phyloP scores from a whole-genome alignment of 192 early-diverging fungal species.

The Geranomyces variabilis region DNA sequence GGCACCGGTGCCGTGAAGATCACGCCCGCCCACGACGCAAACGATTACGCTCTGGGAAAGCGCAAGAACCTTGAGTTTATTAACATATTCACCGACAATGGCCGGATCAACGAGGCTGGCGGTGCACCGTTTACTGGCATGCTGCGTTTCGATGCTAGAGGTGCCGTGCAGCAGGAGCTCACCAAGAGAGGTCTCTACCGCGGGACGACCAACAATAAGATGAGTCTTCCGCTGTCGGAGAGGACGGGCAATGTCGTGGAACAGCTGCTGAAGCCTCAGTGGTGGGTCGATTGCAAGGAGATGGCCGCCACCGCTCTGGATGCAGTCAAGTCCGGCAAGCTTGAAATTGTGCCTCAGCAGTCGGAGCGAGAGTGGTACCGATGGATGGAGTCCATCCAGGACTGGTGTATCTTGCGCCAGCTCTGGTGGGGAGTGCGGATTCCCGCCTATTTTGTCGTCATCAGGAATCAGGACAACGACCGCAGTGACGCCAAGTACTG shows the following conservation, averaged over 20 bases:
- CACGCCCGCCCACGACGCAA: slow-evolving; percentile 96
- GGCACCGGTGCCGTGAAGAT: slow-evolving; percentile 99
- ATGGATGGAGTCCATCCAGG: slow-evolving; percentile 94
- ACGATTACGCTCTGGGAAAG: slow-evolving; percentile 96
- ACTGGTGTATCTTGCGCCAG: slow-evolving; percentile 99
- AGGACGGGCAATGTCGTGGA: slow-evolving; percentile 94
- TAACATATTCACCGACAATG: slow-evolving; percentile 97
- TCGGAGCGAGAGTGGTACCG: slow-evolving; percentile 95
- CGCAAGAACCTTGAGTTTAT: slow-evolving; percentile 92
- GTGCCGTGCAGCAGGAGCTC: slow-evolving; percentile 83
- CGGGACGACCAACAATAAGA: slow-evolving; percentile 86
- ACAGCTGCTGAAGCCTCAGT: slow-evolving; percentile 97
- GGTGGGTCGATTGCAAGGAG: slow-evolving; percentile 93
- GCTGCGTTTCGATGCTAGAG: slow-evolving; percentile 93
- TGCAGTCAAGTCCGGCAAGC: slow-evolving; percentile 72
- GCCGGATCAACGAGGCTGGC: slow-evolving; percentile 88
- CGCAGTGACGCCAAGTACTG: slow-evolving; percentile 72
- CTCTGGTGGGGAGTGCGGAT: slow-evolving; percentile 99
- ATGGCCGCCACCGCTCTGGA: slow-evolving; percentile 83
- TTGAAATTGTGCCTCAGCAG: slow-evolving; percentile 80
- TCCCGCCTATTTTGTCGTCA: slow-evolving; percentile 89
- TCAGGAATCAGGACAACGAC: slow-evolving; percentile 53
- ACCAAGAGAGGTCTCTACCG: slow-evolving; percentile 88
- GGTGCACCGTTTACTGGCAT: slow-evolving; percentile 82
- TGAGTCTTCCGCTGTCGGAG: slow-evolving; percentile 87